Evolutionary conservation across 2,329 filamentous ascomycete genomes (phyloP).

Genomic region (Calonectria pteridis): DNA sequence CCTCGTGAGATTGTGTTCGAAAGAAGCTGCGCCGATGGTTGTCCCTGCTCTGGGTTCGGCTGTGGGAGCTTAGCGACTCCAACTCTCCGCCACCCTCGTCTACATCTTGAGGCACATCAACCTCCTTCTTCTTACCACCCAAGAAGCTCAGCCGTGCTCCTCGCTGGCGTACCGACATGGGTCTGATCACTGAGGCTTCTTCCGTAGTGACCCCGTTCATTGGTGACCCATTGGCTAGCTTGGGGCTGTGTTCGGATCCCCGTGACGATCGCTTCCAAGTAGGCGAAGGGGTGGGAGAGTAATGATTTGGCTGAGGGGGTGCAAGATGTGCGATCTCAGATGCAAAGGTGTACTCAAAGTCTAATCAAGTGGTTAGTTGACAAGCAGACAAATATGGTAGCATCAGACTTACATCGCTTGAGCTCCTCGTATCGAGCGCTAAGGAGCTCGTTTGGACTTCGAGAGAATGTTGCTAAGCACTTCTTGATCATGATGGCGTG

Average conservation of each 20-base stretch:
- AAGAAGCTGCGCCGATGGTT: constrained; percentile 59
- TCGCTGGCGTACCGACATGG: constrained; percentile 64
- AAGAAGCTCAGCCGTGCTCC: constrained; percentile 70
- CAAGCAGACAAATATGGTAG: background rate
- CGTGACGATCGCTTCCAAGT: constrained; percentile 65
- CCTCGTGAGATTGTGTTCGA: constrained; percentile 53
- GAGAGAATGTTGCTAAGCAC: constrained; percentile 78
- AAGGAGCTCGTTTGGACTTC: constrained; percentile 71
- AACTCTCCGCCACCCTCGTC: constrained; percentile 47
- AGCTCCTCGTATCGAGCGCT: constrained; percentile 70
- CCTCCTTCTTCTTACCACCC: constrained; percentile 63
- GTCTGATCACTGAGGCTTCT: constrained; percentile 63
- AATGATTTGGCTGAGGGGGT: constrained; percentile 59
- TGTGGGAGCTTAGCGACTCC: constrained; percentile 49
- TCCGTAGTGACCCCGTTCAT: constrained; percentile 56
- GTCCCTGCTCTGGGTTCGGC: constrained; percentile 46
- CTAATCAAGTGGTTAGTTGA: constrained; percentile 52
- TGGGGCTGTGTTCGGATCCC: constrained; percentile 52
- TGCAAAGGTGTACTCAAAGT: constrained; percentile 73
- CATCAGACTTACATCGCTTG: constrained; percentile 68
- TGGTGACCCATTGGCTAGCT: constrained; percentile 49
- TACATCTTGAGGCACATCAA: constrained; percentile 45
- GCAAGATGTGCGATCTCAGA: constrained; percentile 75
- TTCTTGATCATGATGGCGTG: constrained; percentile 90
- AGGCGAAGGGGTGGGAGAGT: constrained; percentile 58